Evolutionary conservation across 805 yeast species (phyloP).

Genomic region (Metschnikowia cerradonensis): DNA sequence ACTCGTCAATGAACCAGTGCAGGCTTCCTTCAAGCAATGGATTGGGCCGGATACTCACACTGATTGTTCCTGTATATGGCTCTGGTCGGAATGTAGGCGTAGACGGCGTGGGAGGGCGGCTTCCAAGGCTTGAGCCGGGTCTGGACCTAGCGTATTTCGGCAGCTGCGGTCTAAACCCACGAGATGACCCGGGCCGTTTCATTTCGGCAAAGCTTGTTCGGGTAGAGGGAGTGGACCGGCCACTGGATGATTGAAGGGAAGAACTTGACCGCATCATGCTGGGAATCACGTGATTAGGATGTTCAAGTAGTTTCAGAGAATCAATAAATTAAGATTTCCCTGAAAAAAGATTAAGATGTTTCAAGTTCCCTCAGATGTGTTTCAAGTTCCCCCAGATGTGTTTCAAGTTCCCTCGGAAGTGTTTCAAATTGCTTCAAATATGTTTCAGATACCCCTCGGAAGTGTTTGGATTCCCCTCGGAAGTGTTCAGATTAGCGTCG

Average conservation of each 20-base stretch:
- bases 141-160: constrained; percentile 28
- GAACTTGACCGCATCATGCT: constrained; percentile 16
- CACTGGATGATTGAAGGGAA: constrained; percentile 15
- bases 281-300: too few relatives aligned
- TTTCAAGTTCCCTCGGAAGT: too few relatives aligned
- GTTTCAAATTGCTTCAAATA: too few relatives aligned
- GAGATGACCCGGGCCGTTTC: constrained; percentile 29
- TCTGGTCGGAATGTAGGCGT: constrained; percentile 34
- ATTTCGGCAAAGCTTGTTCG: constrained; percentile 16
- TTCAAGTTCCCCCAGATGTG: too few relatives aligned
- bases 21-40: constrained; percentile 43
- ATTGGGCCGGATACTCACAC: constrained; percentile 74
- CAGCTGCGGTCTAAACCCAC: constrained; percentile 29
- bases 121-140: constrained; percentile 35
- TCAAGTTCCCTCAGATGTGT: too few relatives aligned
- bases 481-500: too few relatives aligned
- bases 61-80: constrained; percentile 65
- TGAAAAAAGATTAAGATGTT: too few relatives aligned
- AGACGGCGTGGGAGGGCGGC: constrained; percentile 38
- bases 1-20: constrained; percentile 45
- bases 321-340: too few relatives aligned
- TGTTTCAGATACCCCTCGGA: too few relatives aligned
- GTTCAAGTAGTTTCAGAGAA: too few relatives aligned
- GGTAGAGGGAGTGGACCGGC: constrained; percentile 16
- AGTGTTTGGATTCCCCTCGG: too few relatives aligned